Conservation (phyloP, 495 filamentous ascomycete species). For the Penicillium turbatum region DNA sequence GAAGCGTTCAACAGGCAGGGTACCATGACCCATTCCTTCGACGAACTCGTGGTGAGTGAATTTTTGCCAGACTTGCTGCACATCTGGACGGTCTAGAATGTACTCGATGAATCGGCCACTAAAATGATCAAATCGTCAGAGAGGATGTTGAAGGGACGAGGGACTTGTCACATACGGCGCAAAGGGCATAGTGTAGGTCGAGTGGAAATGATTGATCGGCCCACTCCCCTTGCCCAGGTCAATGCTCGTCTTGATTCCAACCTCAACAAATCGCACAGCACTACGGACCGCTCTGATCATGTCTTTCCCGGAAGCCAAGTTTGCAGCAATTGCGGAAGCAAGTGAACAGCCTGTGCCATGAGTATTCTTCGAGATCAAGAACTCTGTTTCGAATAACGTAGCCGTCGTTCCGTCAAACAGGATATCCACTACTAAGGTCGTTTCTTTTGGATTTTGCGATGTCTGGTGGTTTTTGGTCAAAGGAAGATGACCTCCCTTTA, state of each 20-base stretch:
- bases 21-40: slow-evolving; percentile 65
- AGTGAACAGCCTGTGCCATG: slow-evolving; percentile 96
- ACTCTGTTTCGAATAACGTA: slow-evolving; percentile 62
- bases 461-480: slow-evolving; percentile 55
- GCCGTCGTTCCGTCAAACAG: slow-evolving; percentile 56
- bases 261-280: slow-evolving; percentile 77
- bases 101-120: slow-evolving; percentile 85
- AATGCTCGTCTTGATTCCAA: slow-evolving; percentile 72
- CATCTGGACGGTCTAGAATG: slow-evolving; percentile 68
- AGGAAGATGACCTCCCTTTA: slow-evolving; percentile 93
- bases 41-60: slow-evolving; percentile 83
- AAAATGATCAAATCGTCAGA: slow-evolving; percentile 5
- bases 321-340: slow-evolving; percentile 88
- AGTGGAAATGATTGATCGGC: slow-evolving; percentile 93
- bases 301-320: slow-evolving; percentile 64
- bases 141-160: not conserved
- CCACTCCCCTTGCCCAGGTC: slow-evolving; percentile 77
- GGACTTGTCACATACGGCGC: slow-evolving; percentile 57
- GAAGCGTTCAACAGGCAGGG: slow-evolving; percentile 66
- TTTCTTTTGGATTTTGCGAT: slow-evolving; percentile 53
- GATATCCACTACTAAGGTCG: slow-evolving; percentile 66
- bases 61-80: slow-evolving; percentile 62
- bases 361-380: slow-evolving; percentile 69
- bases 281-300: slow-evolving; percentile 60
- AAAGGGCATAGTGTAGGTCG: slow-evolving; percentile 73